Evolutionary conservation across 306 rosid species (phyloP).

Genomic region (Erythrophleum fordii): DNA sequence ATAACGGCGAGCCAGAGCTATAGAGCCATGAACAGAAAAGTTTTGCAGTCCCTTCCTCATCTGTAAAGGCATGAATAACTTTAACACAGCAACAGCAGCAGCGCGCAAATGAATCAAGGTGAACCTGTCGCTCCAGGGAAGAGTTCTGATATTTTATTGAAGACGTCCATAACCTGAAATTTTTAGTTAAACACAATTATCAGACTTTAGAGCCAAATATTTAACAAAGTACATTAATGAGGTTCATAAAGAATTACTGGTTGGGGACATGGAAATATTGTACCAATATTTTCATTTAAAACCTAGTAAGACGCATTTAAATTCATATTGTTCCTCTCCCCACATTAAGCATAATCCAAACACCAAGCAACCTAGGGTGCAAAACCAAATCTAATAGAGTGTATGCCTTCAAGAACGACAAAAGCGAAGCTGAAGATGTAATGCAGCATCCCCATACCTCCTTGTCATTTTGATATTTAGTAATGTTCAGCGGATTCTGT

Average conservation of each 20-base stretch:
- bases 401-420: conserved; percentile 24
- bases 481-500: conserved; percentile 82
- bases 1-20: conserved; percentile 31
- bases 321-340: neutral
- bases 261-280: neutral
- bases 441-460: conserved; percentile 62
- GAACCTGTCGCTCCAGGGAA: conserved; percentile 88
- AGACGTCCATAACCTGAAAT: conserved; percentile 89
- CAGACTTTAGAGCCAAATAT: neutral
- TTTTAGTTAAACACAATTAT: neutral
- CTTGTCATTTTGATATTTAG: conserved; percentile 97
- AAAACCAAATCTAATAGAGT: neutral
- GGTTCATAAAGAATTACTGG: neutral
- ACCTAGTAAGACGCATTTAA: neutral
- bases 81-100: conserved; percentile 30
- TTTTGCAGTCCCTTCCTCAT: conserved; percentile 35
- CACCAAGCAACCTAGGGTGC: neutral
- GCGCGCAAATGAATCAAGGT: conserved; percentile 53
- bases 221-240: neutral
- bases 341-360: neutral
- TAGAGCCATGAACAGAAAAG: conserved; percentile 23
- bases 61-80: conserved; percentile 20
- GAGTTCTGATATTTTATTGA: conserved; percentile 92
- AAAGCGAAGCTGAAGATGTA: conserved; percentile 28
- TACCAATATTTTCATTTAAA: neutral